phyloP scores from a whole-genome alignment of 1,284 basidiomycete species.

The Cutaneotrichosporon curvatum region DNA sequence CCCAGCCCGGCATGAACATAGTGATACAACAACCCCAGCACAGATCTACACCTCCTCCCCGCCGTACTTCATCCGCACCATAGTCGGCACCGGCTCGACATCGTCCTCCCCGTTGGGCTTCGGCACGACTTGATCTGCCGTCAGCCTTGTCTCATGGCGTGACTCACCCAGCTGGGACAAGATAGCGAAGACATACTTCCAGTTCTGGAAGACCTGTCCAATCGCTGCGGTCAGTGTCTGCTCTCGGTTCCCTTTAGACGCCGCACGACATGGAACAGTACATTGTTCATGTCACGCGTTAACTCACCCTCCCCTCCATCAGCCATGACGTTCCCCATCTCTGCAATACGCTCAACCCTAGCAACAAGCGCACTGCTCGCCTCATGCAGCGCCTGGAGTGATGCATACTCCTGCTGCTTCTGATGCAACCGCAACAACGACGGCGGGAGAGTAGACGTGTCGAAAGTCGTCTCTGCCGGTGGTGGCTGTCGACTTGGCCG shows the following conservation, averaged over 20 bases:
- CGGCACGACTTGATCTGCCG: not conserved
- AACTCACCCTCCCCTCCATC: conserved; percentile 45
- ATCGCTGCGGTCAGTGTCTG: conserved; percentile 24
- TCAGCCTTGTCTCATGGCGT: not conserved
- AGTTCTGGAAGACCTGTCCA: conserved; percentile 41
- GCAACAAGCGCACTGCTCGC: conserved; percentile 33
- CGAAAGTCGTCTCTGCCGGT: not conserved
- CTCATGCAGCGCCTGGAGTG: conserved; percentile 39
- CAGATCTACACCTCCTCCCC: not conserved
- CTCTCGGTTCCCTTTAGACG: too few species aligned
- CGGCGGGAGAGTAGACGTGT: conserved; percentile 23
- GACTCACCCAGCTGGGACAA: conserved; percentile 40
- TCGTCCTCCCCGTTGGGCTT: conserved; percentile 14
- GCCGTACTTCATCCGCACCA: conserved; percentile 31
- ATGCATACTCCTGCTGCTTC: conserved; percentile 46
- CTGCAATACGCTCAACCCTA: conserved; percentile 39
- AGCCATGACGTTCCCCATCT: conserved; percentile 46
- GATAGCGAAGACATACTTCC: conserved; percentile 44
- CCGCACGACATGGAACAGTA: too few species aligned
- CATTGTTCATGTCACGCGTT: too few species aligned
- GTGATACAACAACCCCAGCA: too few species aligned
- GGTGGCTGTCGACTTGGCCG: not conserved
- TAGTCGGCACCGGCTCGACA: conserved; percentile 28
- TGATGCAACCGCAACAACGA: conserved; percentile 36
- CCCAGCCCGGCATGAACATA: too few species aligned